A percentile compares a stretch with the other conserved stretches of the same genome.
These are phyloP conservation scores for Desmodesmus armatus DNA, from an alignment of 139 green algal species.

Conservation along the genomic window DNA sequence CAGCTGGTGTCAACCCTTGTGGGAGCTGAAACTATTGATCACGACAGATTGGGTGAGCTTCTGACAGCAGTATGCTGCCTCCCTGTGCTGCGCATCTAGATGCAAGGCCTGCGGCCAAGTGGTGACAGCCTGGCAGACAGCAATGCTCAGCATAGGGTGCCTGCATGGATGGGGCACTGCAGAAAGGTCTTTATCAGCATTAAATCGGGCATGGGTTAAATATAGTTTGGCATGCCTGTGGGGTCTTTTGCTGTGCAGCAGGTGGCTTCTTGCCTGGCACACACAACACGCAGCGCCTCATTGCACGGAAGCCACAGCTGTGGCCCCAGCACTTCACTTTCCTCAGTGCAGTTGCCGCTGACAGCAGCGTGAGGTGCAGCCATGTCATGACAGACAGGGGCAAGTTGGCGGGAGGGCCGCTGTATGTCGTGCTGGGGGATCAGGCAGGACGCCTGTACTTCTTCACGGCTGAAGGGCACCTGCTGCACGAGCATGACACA, in stretches of 20 bases:
- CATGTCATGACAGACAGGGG: background rate
- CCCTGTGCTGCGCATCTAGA: too few relatives aligned
- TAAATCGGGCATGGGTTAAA: too few relatives aligned
- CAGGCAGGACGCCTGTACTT: constrained; percentile 42
- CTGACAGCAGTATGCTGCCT: too few relatives aligned
- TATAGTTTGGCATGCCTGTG: too few relatives aligned
- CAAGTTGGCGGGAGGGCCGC: background rate
- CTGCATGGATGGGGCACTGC: too few relatives aligned
- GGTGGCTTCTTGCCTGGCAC: background rate
- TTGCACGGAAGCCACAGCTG: background rate
- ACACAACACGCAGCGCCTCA: constrained; percentile 21
- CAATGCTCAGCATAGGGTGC: too few relatives aligned
- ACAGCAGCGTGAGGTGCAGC: background rate
- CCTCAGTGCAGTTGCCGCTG: constrained; percentile 12
- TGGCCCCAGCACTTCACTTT: constrained; percentile 28
- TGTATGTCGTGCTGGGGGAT: constrained; percentile 32
- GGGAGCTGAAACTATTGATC: too few relatives aligned
- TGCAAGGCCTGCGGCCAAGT: too few relatives aligned
- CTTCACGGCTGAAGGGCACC: constrained; percentile 35
- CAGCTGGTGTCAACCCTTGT: too few relatives aligned
- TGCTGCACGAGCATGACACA: constrained; percentile 40
- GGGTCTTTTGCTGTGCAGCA: background rate
- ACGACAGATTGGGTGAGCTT: too few relatives aligned
- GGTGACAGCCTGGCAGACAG: too few relatives aligned
- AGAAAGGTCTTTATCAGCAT: too few relatives aligned